A percentile compares a stretch with the other conserved stretches of the same genome.
Evolutionary conservation across 805 yeast genomes (phyloP).

Genomic region (Lipomyces kockii): DNA sequence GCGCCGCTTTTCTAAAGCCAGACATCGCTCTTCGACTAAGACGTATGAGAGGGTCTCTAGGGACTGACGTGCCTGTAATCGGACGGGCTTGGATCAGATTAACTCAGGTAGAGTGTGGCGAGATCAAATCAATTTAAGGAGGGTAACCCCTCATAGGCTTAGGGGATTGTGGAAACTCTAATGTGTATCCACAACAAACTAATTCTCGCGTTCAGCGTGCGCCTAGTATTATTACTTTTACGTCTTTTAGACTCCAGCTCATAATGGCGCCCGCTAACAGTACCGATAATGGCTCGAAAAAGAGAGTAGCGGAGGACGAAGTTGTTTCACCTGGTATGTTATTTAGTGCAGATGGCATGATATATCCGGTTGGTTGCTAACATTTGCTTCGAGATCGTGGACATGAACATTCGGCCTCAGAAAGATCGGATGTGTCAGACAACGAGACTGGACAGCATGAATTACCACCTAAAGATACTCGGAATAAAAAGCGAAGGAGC

Average conservation of each 20-base stretch:
- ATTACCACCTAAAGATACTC: conserved; percentile 15
- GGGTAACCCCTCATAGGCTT: conserved; percentile 5
- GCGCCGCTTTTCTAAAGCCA: not conserved
- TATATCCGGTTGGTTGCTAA: not conserved
- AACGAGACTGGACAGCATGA: conserved; percentile 30
- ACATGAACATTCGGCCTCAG: not conserved
- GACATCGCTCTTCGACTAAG: not conserved
- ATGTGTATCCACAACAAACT: not conserved
- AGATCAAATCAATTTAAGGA: not conserved
- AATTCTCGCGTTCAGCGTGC: not conserved
- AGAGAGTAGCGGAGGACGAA: conserved; percentile 4
- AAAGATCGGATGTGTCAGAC: conserved; percentile 5
- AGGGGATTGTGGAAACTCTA: not conserved
- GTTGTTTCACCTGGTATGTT: not conserved
- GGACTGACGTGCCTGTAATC: not conserved
- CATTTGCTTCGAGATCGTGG: not conserved
- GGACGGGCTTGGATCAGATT: not conserved
- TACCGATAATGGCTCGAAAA: not conserved
- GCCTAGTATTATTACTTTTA: not conserved
- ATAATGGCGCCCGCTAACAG: not conserved
- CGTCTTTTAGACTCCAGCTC: not conserved
- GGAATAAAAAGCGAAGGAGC: conserved; percentile 26
- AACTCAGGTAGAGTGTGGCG: not conserved
- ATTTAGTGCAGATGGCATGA: not conserved
- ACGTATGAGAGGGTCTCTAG: not conserved